phyloP scores from a whole-genome alignment of 1,284 basidiomycete genomes.

The Tausonia pullulans region DNA sequence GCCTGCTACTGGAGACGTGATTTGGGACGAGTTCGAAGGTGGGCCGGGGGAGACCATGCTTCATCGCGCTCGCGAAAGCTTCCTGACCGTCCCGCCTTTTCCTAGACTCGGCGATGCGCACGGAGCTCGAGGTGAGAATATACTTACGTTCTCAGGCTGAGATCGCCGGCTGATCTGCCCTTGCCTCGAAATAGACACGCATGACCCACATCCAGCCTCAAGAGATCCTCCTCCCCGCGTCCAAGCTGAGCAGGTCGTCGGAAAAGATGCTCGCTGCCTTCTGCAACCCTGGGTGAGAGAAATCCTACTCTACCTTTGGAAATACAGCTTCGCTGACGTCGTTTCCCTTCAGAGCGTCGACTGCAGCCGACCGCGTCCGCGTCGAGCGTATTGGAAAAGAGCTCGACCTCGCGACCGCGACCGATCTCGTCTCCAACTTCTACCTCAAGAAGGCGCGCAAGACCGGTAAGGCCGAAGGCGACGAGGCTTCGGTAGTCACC shows the following conservation, averaged over 20 bases:
- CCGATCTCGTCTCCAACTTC: constrained; percentile 57
- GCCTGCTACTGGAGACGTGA: constrained; percentile 77
- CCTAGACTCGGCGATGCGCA: constrained; percentile 64
- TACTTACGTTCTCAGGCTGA: background rate
- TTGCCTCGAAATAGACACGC: constrained; percentile 56
- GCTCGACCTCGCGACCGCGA: constrained; percentile 60
- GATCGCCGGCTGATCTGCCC: background rate
- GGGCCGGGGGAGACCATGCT: constrained; percentile 11
- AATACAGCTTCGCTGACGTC: constrained; percentile 2
- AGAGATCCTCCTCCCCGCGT: constrained; percentile 60
- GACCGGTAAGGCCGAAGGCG: background rate
- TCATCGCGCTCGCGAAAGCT: background rate
- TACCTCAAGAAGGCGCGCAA: constrained; percentile 44
- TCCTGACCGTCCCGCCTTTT: background rate
- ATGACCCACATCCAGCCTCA: constrained; percentile 71
- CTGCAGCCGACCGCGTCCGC: constrained; percentile 35
- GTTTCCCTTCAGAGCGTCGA: constrained; percentile 31
- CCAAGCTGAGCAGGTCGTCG: constrained; percentile 57
- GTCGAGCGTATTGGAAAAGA: constrained; percentile 52
- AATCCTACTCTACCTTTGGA: background rate
- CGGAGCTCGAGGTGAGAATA: constrained; percentile 67
- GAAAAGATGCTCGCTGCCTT: constrained; percentile 66
- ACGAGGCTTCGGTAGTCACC: constrained; percentile 21
- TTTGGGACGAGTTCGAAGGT: constrained; percentile 87
- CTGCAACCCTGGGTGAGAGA: constrained; percentile 38